Evolutionary conservation across 2,329 filamentous ascomycete genomes (phyloP), one percentile per base, ranked within the genome.

Genomic region (Thielaviopsis euricoi): DNA sequence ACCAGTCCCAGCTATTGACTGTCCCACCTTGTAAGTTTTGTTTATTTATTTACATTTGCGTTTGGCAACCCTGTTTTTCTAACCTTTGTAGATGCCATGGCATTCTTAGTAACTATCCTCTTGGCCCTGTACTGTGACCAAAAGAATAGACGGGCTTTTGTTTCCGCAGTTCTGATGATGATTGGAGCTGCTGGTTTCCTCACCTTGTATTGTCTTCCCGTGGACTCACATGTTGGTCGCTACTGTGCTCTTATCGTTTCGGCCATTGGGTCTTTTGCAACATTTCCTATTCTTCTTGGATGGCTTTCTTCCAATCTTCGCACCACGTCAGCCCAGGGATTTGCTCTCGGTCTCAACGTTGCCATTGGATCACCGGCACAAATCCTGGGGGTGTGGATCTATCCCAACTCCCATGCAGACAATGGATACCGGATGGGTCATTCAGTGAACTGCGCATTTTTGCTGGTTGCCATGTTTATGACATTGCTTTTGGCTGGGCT

Each of bases 311-410:
- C 79, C 48, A 88, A 88, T 64, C 71, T 86, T 53, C 79, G 78
- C 64, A 80, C 75, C 57, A 86, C 84, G 0, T 79, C 80, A 0
- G 76, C 82, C 0, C 79, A 80, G 0, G 84, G 84, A 0, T 73
- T 88, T 12, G 84, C 83, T 1, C 84, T 87, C 58, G 85, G 83
- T 0, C 69, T 88, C 61, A 87, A 87, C 62, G 78, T 87, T 17
- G 81, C 79, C 1, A 75, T 85, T 29, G 76, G 76, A 53, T 83
- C 82, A 0, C 83, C 82, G 0, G 84, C 85, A 0, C 84, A 87
- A 67, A 87, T 88, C 48, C 77, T 81, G 0, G 85, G 83, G 0
- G 56, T 56, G 6, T 59, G 56, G 53, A 86, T 86, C 58, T 87
- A 86, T 68, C 84, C 83, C 64, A 72, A 77, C 0, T 69, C 77